phyloP scores from a whole-genome alignment of 257 asterid species.

The Dorcoceras hygrometricum region DNA sequence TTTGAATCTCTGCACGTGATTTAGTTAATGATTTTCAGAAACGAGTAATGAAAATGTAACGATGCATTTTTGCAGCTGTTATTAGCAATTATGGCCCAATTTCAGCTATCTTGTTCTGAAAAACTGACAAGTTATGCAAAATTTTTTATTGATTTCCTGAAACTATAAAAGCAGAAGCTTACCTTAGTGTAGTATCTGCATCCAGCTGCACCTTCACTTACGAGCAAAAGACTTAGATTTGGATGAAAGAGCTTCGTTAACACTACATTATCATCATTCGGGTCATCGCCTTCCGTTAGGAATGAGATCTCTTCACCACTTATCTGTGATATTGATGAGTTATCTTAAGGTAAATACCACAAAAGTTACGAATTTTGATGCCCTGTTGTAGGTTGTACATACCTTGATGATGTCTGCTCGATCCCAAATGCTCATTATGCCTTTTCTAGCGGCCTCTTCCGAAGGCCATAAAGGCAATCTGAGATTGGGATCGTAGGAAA shows the following conservation, averaged over 20 bases:
- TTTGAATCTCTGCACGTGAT: conserved; percentile 59
- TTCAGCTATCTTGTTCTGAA: neutral
- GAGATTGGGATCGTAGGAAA: conserved; percentile 91
- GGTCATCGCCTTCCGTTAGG: conserved; percentile 68
- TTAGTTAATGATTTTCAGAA: conserved; percentile 1
- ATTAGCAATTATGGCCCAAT: neutral
- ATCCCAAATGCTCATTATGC: conserved; percentile 78
- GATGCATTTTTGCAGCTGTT: neutral
- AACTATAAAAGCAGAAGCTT: conserved; percentile 6
- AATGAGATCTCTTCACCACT: conserved; percentile 86
- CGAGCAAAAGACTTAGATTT: conserved; percentile 63
- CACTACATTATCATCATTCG: conserved; percentile 67
- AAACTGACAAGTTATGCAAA: neutral
- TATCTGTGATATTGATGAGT: conserved; percentile 46
- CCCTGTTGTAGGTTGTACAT: neutral
- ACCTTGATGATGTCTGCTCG: conserved; percentile 91
- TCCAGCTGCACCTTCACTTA: conserved; percentile 79
- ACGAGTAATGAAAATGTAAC: neutral
- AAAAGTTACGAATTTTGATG: conserved; percentile 1
- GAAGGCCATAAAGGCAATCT: conserved; percentile 95
- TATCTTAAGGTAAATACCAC: neutral
- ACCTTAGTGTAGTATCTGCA: conserved; percentile 96
- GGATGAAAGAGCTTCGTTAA: conserved; percentile 77
- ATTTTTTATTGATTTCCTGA: conserved; percentile 9
- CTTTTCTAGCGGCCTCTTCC: conserved; percentile 71